Base-by-base conservation (phyloP, 331 rosid genomes). In the Acacia pycnantha region DNA sequence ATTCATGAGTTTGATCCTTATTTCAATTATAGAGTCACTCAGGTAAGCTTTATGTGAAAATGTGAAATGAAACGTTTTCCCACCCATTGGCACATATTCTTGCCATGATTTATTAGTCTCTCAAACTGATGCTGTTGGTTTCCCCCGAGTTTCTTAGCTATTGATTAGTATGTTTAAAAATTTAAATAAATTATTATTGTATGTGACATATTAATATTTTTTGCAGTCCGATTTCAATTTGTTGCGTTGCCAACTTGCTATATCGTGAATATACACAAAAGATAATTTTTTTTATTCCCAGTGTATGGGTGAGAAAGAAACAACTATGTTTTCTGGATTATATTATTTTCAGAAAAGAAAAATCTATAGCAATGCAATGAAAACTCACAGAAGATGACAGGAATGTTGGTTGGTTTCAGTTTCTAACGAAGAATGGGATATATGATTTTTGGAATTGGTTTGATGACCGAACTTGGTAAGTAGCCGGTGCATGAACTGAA, bases 361-460 rank as follows among this genome's bases (percentile, higher is more conserved):
- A 11, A n/a, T 37, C 33, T 62, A 67, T 26, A 47, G 77, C 40
- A 35, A 48, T 77, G 19, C 56, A 53, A 27, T 22, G 44, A 77
- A 46, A 66, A 82, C 58, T 43, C 44, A n/a, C 70, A 70, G 76
- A 77, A 71, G 59, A 78, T 86, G 77, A 89, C 67, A 18, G 27
- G 62, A 67, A 69, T 59, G 58, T 87, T 79, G 90, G 84, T 88
- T 88, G 81, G 88, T 88, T 93, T 76, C 99, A 95, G 99, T 93
- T 44, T 91, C 91, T 95, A 85, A 86, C 94, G 4, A 95, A 95
- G 93, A 95, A 91, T 77, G 99, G 99, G 75, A 92, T 93, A 84
- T 95, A 95, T 86, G 98, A 95, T 67, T 95, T 95, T 85, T 93
- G 98, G 99, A 95, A 95, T 84, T 95, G 99, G 99, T 95, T 95